These are phyloP conservation scores for Pseudogymnoascus sp. DNA, from an alignment of 2,329 filamentous ascomycete species.

Conservation along the genomic window DNA sequence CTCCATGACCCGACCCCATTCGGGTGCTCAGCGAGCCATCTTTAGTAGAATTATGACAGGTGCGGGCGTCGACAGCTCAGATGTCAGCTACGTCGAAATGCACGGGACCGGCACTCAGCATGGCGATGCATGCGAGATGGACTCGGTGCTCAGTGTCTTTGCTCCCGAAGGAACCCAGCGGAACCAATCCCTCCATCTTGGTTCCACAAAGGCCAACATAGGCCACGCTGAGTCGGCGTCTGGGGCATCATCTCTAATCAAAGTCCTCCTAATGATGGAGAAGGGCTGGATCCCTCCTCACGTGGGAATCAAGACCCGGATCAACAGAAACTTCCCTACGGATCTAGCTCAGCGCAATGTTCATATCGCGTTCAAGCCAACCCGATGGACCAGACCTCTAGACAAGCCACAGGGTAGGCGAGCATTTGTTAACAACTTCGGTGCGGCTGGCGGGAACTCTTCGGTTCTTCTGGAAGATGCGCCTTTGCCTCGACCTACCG, in stretches of 20 bases:
- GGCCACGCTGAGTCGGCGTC: constrained; percentile 22
- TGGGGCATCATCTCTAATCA: constrained; percentile 23
- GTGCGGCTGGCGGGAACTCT: constrained; percentile 21
- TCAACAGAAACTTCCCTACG: constrained; percentile 23
- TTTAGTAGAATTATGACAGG: constrained; percentile 64
- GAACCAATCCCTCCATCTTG: constrained; percentile 45
- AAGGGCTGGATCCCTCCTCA: constrained; percentile 22
- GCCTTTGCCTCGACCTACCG: not conserved
- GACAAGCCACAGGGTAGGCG: constrained; percentile 31
- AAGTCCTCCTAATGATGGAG: constrained; percentile 23
- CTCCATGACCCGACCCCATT: constrained; percentile 75
- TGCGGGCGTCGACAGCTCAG: constrained; percentile 65
- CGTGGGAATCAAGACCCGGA: constrained; percentile 26
- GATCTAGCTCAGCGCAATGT: constrained; percentile 29
- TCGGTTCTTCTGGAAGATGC: constrained; percentile 19
- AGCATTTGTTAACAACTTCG: constrained; percentile 44
- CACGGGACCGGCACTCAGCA: constrained; percentile 83
- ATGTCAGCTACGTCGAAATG: constrained; percentile 78
- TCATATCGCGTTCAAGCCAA: constrained; percentile 18
- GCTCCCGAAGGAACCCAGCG: constrained; percentile 41
- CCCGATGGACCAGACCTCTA: constrained; percentile 27
- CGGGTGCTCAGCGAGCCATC: constrained; percentile 62
- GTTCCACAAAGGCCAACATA: constrained; percentile 17
- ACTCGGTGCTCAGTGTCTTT: constrained; percentile 59
- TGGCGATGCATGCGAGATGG: constrained; percentile 73